Conservation (phyloP, 1,284 basidiomycete genomes). For the Neotropicomus parvogracilis region DNA sequence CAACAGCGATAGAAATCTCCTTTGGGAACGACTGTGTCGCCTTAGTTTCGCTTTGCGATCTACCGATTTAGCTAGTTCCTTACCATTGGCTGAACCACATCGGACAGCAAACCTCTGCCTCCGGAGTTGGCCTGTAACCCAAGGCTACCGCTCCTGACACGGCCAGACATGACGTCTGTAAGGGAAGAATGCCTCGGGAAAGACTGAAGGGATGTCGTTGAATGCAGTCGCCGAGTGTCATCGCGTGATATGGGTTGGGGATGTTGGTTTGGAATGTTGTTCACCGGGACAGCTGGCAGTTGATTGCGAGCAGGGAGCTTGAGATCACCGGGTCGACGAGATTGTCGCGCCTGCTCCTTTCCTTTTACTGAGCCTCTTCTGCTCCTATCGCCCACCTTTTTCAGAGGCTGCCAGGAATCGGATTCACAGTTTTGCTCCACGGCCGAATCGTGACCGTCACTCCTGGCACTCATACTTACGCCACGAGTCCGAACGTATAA, state of each 20-base stretch:
- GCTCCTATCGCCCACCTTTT: slow-evolving; percentile 34
- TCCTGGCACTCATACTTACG: slow-evolving; percentile 49
- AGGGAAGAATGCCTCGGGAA: slow-evolving; percentile 33
- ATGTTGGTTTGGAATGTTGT: slow-evolving; percentile 15
- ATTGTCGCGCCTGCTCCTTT: slow-evolving; percentile 30
- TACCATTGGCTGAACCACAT: slow-evolving; percentile 36
- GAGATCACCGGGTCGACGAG: slow-evolving; percentile 36
- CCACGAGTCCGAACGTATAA: slow-evolving; percentile 48
- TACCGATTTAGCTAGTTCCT: slow-evolving; percentile 21
- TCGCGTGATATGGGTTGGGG: slow-evolving; percentile 35
- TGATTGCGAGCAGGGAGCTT: slow-evolving; percentile 36
- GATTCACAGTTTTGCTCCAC: slow-evolving; percentile 29
- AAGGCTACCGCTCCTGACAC: slow-evolving; percentile 57
- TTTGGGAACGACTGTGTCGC: slow-evolving; percentile 26
- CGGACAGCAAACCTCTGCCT: slow-evolving; percentile 37
- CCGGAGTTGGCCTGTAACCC: slow-evolving; percentile 38
- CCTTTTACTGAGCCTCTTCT: slow-evolving; percentile 32
- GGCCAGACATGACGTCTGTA: slow-evolving; percentile 33
- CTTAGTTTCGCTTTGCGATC: slow-evolving; percentile 22
- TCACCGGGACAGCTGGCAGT: slow-evolving; percentile 22
- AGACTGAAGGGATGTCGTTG: slow-evolving; percentile 42
- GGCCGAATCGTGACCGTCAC: slow-evolving; percentile 24
- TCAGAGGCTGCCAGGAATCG: slow-evolving; percentile 28
- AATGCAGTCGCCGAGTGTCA: slow-evolving; percentile 39
- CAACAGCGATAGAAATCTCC: slow-evolving; percentile 57